Base-by-base conservation (phyloP, 202 grass and related monocot genomes). In the Schoenoplectus tabernaemontani region DNA sequence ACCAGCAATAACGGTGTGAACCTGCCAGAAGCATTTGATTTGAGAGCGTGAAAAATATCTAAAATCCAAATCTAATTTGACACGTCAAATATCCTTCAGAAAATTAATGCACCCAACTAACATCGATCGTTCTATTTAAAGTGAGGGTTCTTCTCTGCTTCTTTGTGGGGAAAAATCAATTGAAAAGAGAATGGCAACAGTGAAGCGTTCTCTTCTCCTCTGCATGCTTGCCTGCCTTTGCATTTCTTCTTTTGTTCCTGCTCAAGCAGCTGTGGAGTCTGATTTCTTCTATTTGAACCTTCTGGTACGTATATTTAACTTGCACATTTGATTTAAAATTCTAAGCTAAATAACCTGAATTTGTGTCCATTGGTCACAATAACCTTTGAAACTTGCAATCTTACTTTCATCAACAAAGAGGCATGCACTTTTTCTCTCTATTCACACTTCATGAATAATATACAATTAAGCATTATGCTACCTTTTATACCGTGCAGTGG, bases 201-300 rank as follows among this genome's bases (percentile, higher is more conserved):
- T 74, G 41, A 84, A 84, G 42, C 61, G 44, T 69, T 43, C 76
- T 84, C 75, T 79, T 39, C 34, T 78, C 56, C 75, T 84, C n/a
- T 84, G 19, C 34, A 47, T 68, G 2, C 62, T 84, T 47, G 33
- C 13, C 62, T 68, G 59, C 83, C 9, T 78, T 42, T 59, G 22
- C 23, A 39, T 78, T 57, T 68, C 57, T 9, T 70, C 74, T 57
- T 23, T 57, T 0, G 5, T 53, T 30, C 7, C 24, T 3, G 9
- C 26, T n/a, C 30, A 64, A 78, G 48, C 20, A 0, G 11, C 48
- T 1, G 48, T 3, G 3, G 6, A 70, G 60, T 67, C 48, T 0
- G 83, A 84, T 19, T 79, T 70, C 60, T 84, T 84, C 6, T 79
- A 60, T 61, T 61, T 84, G 46, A 79, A 59, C 75, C 61, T 84